Conservation (phyloP, 306 rosid genomes). For the Chamaecrista fasciculata region DNA sequence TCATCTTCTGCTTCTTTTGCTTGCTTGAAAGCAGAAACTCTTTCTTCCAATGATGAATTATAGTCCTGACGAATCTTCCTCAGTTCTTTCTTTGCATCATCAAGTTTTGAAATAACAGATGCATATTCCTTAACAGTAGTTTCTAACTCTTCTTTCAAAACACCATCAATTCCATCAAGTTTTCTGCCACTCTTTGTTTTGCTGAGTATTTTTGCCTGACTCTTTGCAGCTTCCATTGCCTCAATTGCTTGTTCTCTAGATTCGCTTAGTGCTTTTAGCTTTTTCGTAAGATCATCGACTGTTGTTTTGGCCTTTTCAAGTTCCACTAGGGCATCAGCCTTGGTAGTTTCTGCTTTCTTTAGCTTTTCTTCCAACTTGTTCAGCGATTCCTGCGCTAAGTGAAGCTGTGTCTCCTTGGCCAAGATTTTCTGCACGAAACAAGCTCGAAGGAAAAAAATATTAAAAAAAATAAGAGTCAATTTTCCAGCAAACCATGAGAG, state of each 20-base stretch:
- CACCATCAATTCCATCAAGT: conserved; percentile 41
- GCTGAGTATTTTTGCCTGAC: conserved; percentile 55
- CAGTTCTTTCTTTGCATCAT: conserved; percentile 78
- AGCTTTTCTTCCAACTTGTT: conserved; percentile 80
- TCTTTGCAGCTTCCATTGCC: conserved; percentile 65
- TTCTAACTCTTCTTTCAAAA: conserved; percentile 80
- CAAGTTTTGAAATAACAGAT: conserved; percentile 66
- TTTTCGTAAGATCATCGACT: conserved; percentile 58
- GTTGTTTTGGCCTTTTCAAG: conserved; percentile 68
- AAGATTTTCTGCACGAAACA: conserved; percentile 65
- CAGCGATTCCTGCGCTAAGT: conserved; percentile 69
- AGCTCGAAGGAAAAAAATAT: conserved; percentile 20
- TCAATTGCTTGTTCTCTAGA: conserved; percentile 60
- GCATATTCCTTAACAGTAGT: conserved; percentile 54
- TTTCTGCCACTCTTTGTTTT: conserved; percentile 49
- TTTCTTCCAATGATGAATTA: conserved; percentile 64
- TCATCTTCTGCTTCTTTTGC: conserved; percentile 65
- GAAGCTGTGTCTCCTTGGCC: conserved; percentile 88
- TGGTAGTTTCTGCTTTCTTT: conserved; percentile 80
- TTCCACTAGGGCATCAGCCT: conserved; percentile 76
- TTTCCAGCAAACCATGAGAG: neutral
- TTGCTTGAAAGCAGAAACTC: conserved; percentile 54
- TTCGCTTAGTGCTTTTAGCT: conserved; percentile 58
- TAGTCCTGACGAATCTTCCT: conserved; percentile 69
- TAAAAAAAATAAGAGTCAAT: neutral